Conservation (phyloP, 1,139 yeast genomes). For the Debaryomyces udenii region DNA sequence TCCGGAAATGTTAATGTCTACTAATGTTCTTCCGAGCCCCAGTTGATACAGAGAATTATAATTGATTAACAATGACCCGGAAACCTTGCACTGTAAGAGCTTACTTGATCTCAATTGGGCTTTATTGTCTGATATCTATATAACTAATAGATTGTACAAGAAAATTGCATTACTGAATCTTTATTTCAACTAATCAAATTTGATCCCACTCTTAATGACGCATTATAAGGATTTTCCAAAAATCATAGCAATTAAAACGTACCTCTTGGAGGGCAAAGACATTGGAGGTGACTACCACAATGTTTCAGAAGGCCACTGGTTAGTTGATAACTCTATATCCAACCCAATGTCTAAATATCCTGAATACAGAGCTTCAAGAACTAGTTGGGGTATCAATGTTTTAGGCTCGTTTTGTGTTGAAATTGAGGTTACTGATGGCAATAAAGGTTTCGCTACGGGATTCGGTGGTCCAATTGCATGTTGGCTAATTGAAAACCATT, state of each 20-base stretch:
- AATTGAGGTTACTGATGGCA: slow-evolving; percentile 49
- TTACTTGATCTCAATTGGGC: no score
- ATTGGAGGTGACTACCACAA: slow-evolving; percentile 54
- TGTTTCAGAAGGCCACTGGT: slow-evolving; percentile 51
- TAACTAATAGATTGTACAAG: no score
- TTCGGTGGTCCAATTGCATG: slow-evolving; percentile 56
- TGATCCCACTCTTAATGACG: no score
- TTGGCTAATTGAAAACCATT: slow-evolving; percentile 49
- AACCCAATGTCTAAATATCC: slow-evolving; percentile 52
- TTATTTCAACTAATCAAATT: no score
- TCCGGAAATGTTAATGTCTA: no score
- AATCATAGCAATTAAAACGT: slow-evolving; percentile 44
- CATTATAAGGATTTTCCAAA: slow-evolving; percentile 36
- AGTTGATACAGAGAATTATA: no score
- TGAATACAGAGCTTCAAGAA: slow-evolving; percentile 45
- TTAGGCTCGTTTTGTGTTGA: slow-evolving; percentile 54
- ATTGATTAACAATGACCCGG: no score
- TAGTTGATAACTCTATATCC: slow-evolving; percentile 46
- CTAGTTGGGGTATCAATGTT: slow-evolving; percentile 53
- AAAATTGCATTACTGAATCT: no score
- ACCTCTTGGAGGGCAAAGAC: slow-evolving; percentile 44
- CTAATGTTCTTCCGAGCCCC: no score
- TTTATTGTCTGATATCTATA: no score
- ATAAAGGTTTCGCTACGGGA: slow-evolving; percentile 54
- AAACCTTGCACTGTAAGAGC: no score